Conservation (phyloP, 148 eudicot genomes). For the Chenopodium berlandieri region DNA sequence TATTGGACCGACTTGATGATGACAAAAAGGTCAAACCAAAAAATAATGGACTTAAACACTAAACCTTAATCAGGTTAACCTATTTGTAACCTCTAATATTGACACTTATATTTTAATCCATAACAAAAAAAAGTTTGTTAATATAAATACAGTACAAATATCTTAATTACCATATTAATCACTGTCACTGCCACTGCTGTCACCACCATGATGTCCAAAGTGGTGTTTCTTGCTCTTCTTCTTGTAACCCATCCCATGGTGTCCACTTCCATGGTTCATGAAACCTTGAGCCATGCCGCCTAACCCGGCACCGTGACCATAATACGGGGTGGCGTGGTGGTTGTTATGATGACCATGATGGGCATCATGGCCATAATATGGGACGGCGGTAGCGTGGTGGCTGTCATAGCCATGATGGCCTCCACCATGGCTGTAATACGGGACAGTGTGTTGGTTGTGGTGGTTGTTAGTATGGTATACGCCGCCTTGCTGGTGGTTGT, state of each 20-base stretch:
- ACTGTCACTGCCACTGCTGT: slow-evolving; percentile 25
- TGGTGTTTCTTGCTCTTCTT: slow-evolving; percentile 14
- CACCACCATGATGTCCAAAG: slow-evolving; percentile 11
- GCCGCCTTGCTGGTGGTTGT: background rate
- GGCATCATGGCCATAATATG: background rate
- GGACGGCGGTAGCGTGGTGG: background rate
- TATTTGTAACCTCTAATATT: too few relatives aligned
- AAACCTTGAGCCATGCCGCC: background rate
- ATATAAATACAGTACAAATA: background rate
- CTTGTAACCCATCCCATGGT: background rate
- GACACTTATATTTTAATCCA: too few relatives aligned
- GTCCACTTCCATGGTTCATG: slow-evolving; percentile 10
- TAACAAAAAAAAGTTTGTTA: too few relatives aligned
- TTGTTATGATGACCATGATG: slow-evolving; percentile 3
- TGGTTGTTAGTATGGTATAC: background rate
- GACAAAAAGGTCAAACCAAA: too few relatives aligned
- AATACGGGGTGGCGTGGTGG: background rate
- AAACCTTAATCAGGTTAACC: too few relatives aligned
- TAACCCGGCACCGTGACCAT: background rate
- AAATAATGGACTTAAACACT: too few relatives aligned
- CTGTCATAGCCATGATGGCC: background rate
- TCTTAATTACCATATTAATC: slow-evolving; percentile 12
- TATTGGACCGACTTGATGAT: too few relatives aligned
- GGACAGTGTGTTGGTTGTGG: background rate
- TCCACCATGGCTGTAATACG: background rate